Evolutionary conservation across 768 basidiomycete species (phyloP).

Genomic region (Auriscalpium microsporum): DNA sequence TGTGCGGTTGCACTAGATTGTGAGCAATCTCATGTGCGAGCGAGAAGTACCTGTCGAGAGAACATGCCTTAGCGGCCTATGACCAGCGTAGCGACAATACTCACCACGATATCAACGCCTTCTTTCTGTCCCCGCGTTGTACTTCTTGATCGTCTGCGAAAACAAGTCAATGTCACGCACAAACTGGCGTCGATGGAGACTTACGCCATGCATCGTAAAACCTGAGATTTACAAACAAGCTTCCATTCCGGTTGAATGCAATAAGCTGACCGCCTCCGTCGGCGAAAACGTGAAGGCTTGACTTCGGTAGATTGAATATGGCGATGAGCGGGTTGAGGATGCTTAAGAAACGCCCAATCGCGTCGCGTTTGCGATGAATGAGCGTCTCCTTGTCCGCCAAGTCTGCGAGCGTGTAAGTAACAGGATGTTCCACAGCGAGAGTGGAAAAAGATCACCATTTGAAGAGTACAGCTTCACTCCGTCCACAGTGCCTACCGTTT

Average conservation of each 20-base stretch:
- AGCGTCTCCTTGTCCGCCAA: slow-evolving; percentile 42
- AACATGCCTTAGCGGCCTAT: not conserved
- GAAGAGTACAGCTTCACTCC: not conserved
- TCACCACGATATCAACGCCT: slow-evolving; percentile 79
- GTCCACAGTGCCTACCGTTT: slow-evolving; percentile 1
- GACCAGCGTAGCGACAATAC: slow-evolving; percentile 7
- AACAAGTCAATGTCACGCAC: not conserved
- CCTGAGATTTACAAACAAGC: slow-evolving; percentile 81
- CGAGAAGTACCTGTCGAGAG: slow-evolving; percentile 64
- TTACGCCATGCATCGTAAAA: slow-evolving; percentile 85
- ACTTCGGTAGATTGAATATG: slow-evolving; percentile 66
- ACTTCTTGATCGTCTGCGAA: slow-evolving; percentile 66
- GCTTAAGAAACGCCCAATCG: slow-evolving; percentile 64
- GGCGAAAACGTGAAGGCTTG: slow-evolving; percentile 80
- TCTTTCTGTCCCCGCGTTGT: slow-evolving; percentile 35
- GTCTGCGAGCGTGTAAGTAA: slow-evolving; percentile 32
- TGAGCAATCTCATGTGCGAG: slow-evolving; percentile 92
- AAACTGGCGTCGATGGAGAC: slow-evolving; percentile 21
- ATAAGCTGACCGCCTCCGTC: slow-evolving; percentile 75
- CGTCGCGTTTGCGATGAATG: slow-evolving; percentile 43
- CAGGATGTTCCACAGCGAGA: not conserved
- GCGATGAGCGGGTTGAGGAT: slow-evolving; percentile 56
- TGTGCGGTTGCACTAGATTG: slow-evolving; percentile 80
- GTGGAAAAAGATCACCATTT: slow-evolving; percentile 3
- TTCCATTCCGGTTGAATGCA: slow-evolving; percentile 88